phyloP scores from a whole-genome alignment of 2,329 filamentous ascomycete genomes.

The Colletotrichum liaoningense region DNA sequence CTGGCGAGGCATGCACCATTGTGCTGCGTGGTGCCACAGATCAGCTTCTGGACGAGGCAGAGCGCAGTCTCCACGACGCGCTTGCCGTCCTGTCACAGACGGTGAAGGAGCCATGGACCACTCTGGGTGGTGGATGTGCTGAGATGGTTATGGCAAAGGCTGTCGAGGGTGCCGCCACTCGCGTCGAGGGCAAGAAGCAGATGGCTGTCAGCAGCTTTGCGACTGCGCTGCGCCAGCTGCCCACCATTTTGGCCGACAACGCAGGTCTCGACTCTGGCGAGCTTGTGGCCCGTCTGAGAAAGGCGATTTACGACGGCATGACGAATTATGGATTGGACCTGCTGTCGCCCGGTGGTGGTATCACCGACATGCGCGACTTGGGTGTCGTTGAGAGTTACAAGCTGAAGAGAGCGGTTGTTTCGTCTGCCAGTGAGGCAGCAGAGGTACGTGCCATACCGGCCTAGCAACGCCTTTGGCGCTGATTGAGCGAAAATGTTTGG shows the following conservation, averaged over 20 bases:
- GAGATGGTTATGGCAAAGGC: slow-evolving; percentile 99
- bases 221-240: slow-evolving; percentile 88
- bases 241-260: slow-evolving; percentile 97
- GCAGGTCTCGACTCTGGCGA: slow-evolving; percentile 96
- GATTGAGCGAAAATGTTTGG: neutral
- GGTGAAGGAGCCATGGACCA: slow-evolving; percentile 92
- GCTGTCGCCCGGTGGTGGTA: slow-evolving; percentile 87
- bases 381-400: slow-evolving; percentile 99
- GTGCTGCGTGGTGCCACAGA: slow-evolving; percentile 96
- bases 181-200: slow-evolving; percentile 96
- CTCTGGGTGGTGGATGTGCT: slow-evolving; percentile 93
- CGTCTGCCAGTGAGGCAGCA: slow-evolving; percentile 93
- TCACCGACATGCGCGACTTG: slow-evolving; percentile 94
- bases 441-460: slow-evolving; percentile 72
- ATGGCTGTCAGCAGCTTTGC: slow-evolving; percentile 93
- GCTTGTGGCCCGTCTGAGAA: slow-evolving; percentile 89
- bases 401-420: slow-evolving; percentile 97
- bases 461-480: neutral
- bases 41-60: slow-evolving; percentile 95
- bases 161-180: slow-evolving; percentile 91
- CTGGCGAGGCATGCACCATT: slow-evolving; percentile 94
- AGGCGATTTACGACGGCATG: slow-evolving; percentile 95
- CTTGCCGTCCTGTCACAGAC: slow-evolving; percentile 97
- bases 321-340: slow-evolving; percentile 92
- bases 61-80: slow-evolving; percentile 95